Evolutionary conservation across 306 rosid species (phyloP).

Genomic region (Dicorynia guianensis): DNA sequence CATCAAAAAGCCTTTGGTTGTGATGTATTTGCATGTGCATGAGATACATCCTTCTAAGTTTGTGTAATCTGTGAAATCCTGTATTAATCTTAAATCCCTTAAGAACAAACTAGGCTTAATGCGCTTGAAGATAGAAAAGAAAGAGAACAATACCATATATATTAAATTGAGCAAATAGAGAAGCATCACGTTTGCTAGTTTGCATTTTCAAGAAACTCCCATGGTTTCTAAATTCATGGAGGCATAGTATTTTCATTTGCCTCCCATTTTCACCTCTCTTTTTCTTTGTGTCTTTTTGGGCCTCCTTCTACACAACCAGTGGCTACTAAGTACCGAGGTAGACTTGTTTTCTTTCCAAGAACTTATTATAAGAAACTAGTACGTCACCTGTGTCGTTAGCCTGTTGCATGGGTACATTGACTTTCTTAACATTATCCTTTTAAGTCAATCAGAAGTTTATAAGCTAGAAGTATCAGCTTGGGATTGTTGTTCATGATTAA

Average conservation of each 20-base stretch:
- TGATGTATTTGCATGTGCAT: slow-evolving; percentile 75
- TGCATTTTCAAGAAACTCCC: slow-evolving; percentile 78
- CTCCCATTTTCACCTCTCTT: slow-evolving; percentile 32
- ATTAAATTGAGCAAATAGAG: slow-evolving; percentile 67
- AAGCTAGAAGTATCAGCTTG: too few relatives aligned
- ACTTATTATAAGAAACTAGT: too few relatives aligned
- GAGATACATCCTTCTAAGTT: slow-evolving; percentile 84
- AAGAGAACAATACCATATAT: slow-evolving; percentile 56
- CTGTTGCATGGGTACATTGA: too few relatives aligned
- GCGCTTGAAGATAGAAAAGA: background rate
- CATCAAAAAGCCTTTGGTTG: slow-evolving; percentile 80
- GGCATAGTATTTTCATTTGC: slow-evolving; percentile 81
- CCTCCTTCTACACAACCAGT: background rate
- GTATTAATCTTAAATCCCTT: slow-evolving; percentile 11
- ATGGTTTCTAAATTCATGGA: slow-evolving; percentile 92
- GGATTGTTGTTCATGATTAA: too few relatives aligned
- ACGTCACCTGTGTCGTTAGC: too few relatives aligned
- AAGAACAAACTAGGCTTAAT: background rate
- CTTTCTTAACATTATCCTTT: too few relatives aligned
- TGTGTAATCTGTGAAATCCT: slow-evolving; percentile 81
- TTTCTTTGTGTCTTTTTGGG: too few relatives aligned
- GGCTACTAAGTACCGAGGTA: background rate
- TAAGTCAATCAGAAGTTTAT: too few relatives aligned
- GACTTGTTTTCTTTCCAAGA: slow-evolving; percentile 32
- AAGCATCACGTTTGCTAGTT: slow-evolving; percentile 89